These are phyloP conservation scores for Thymus quinquecostatus DNA, from an alignment of 257 asterid genomes.

Conservation along the genomic window DNA sequence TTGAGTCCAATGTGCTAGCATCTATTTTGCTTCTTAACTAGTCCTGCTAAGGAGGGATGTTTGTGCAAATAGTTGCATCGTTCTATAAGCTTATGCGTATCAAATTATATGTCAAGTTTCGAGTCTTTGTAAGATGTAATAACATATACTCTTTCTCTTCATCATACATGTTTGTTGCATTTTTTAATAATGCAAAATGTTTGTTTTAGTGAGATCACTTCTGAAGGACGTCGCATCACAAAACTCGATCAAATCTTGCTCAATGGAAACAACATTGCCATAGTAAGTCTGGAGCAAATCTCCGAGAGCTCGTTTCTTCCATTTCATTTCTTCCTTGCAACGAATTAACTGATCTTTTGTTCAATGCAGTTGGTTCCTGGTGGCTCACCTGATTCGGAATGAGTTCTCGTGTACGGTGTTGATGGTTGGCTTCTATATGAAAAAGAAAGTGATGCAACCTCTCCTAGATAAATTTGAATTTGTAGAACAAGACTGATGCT, in stretches of 20 bases:
- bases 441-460: not conserved
- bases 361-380: conserved; percentile 44
- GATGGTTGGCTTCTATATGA: conserved; percentile 9
- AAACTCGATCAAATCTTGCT: conserved; percentile 92
- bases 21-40: not conserved
- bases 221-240: conserved; percentile 91
- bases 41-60: not conserved
- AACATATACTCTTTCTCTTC: not conserved
- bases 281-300: conserved; percentile 49
- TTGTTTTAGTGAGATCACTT: conserved; percentile 78
- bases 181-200: not conserved
- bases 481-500: conserved; percentile 1
- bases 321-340: not conserved
- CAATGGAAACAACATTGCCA: conserved; percentile 96
- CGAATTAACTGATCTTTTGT: conserved; percentile 3
- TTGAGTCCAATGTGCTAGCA: not conserved
- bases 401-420: conserved; percentile 16
- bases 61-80: not conserved
- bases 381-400: conserved; percentile 43
- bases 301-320: not conserved
- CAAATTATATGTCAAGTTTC: not conserved
- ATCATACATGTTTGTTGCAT: not conserved
- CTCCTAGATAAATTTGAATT: conserved; percentile 1
- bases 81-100: too few relatives aligned
- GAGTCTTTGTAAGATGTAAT: not conserved